phyloP scores from a whole-genome alignment of 768 basidiomycete species.

The Chalciporus pseudorubinellus region DNA sequence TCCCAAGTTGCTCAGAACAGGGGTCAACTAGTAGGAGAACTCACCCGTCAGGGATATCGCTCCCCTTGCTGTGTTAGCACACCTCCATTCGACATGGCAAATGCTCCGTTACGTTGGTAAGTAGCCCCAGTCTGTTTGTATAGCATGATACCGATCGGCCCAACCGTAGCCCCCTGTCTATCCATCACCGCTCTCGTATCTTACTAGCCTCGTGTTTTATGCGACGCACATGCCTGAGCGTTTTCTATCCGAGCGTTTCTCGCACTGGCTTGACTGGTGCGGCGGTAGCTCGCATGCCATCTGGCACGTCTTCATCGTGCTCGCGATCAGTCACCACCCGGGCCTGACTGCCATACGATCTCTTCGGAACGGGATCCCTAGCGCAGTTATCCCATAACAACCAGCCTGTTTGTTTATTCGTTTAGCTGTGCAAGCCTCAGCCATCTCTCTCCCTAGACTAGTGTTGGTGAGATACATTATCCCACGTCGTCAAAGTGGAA shows the following conservation, averaged over 20 bases:
- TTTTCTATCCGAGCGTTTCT: constrained; percentile 50
- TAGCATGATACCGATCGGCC: background rate
- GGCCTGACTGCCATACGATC: constrained; percentile 54
- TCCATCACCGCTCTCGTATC: constrained; percentile 70
- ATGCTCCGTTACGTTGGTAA: constrained; percentile 57
- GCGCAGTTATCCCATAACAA: constrained; percentile 10
- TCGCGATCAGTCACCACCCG: constrained; percentile 76
- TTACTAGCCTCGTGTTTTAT: constrained; percentile 79
- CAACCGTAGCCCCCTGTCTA: constrained; percentile 56
- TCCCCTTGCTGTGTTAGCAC: constrained; percentile 62
- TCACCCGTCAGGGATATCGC: constrained; percentile 76
- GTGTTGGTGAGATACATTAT: no score
- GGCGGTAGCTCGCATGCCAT: constrained; percentile 83
- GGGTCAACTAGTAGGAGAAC: constrained; percentile 53
- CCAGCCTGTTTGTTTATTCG: background rate
- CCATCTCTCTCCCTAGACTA: background rate
- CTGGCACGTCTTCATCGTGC: constrained; percentile 81
- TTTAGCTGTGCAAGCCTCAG: no score
- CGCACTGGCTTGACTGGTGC: constrained; percentile 54
- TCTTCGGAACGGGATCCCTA: constrained; percentile 46
- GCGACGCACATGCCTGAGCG: constrained; percentile 83
- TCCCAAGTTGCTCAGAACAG: constrained; percentile 70
- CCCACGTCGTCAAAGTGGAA: no score
- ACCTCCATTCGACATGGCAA: constrained; percentile 51
- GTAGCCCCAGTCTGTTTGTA: constrained; percentile 25